Percentiles rank a stretch among this genome's conserved stretches.
Conservation (phyloP, 768 basidiomycete species). For the Mycena maculata region DNA sequence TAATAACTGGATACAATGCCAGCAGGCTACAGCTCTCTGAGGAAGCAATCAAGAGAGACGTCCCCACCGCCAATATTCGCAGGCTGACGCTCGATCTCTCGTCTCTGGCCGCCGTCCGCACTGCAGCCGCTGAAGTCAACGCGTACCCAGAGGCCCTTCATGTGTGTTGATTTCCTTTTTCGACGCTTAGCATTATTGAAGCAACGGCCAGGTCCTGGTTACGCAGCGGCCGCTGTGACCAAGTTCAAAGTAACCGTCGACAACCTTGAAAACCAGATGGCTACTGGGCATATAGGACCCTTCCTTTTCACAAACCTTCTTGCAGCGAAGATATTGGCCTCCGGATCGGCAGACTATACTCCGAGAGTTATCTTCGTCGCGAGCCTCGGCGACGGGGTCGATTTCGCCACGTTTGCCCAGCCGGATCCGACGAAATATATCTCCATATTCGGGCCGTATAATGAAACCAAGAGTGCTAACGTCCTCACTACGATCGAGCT, state of each 20-base stretch:
- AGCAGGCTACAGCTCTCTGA: constrained; percentile 5
- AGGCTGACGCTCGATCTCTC: constrained; percentile 10
- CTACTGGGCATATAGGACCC: constrained; percentile 9
- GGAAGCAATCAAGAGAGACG: constrained; percentile 11
- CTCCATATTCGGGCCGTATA: not conserved
- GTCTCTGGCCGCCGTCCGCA: constrained; percentile 11
- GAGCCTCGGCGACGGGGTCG: constrained; percentile 9
- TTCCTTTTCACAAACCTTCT: constrained; percentile 14
- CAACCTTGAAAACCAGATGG: constrained; percentile 20
- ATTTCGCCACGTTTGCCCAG: not conserved
- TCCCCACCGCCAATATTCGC: constrained; percentile 7
- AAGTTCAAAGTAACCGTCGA: constrained; percentile 17
- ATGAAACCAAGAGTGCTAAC: constrained; percentile 11
- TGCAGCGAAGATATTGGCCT: not conserved
- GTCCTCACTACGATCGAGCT: constrained; percentile 4
- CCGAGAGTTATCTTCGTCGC: not conserved
- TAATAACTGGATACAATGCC: constrained; percentile 23
- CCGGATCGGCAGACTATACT: not conserved
- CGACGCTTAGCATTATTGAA: not conserved
- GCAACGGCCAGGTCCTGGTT: constrained; percentile 9
- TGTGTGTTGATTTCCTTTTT: not conserved
- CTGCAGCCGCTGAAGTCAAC: constrained; percentile 24
- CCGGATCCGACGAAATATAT: constrained; percentile 7
- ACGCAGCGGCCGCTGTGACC: constrained; percentile 11
- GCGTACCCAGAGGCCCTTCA: constrained; percentile 12